These are phyloP conservation scores for barrel medic (Medicago truncatula) DNA, from an alignment of 306 rosid genomes.

Conservation along the genomic window DNA sequence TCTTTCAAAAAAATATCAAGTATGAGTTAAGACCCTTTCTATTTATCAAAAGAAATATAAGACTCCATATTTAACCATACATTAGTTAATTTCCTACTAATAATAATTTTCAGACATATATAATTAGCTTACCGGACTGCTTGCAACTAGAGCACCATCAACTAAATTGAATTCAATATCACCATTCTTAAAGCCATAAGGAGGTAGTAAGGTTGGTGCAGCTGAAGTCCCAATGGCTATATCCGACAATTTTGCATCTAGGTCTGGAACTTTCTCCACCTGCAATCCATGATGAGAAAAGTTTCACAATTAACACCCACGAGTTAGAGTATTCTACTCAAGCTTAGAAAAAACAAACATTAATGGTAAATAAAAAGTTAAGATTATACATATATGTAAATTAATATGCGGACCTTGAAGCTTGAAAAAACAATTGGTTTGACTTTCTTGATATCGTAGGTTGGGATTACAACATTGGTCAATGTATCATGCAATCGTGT, in stretches of 20 bases:
- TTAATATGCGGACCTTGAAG: not conserved
- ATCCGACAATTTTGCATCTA: conserved; percentile 39
- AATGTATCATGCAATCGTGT: conserved; percentile 25
- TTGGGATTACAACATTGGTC: conserved; percentile 44
- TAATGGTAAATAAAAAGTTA: no score
- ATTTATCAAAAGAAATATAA: no score
- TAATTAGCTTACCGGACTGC: conserved; percentile 16
- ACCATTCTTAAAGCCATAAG: conserved; percentile 24
- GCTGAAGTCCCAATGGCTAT: conserved; percentile 46
- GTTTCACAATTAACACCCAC: no score
- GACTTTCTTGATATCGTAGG: conserved; percentile 32
- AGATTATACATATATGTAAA: no score
- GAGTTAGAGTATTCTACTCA: no score
- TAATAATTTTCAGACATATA: no score
- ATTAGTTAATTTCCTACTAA: no score
- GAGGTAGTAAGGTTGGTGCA: conserved; percentile 38
- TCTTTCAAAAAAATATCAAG: no score
- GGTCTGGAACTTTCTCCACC: not conserved
- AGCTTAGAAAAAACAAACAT: no score
- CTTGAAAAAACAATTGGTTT: conserved; percentile 44
- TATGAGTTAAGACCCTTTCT: no score
- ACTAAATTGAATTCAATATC: conserved; percentile 27
- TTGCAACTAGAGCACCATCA: conserved; percentile 40
- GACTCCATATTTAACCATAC: no score
- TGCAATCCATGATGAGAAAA: not conserved